Base-by-base conservation (phyloP, 2,329 filamentous ascomycete species). In the Fusarium mangiferae region DNA sequence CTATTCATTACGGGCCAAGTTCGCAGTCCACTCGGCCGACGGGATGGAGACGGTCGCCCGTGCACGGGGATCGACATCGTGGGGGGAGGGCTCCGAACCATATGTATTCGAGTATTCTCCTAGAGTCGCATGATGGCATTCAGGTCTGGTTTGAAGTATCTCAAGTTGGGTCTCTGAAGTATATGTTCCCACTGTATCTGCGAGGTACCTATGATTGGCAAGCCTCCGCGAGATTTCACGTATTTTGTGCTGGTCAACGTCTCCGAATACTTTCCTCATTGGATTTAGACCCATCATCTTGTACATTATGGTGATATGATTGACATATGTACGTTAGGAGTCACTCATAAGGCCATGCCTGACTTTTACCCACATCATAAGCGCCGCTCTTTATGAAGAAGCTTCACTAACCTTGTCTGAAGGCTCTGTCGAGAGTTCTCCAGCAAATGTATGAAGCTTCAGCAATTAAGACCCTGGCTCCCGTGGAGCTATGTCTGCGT, bases 11-110 rank as follows among this genome's bases (percentile, higher is more conserved):
- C 48, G 36, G 61, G 38, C 26, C 44, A 68, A 56, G 41, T 52
- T 45, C 38, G 42, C 44, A 49, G 54, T 68, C 75, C 74, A 67
- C 62, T 77, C 74, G 74, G 75, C 74, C 72, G 74, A 78, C 74
- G 74, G 70, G 62, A 65, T 62, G 45, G 68, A 76, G 57, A 58
- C 70, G 52, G 35, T 36, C 33, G 46, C 20, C 28, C 46, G 38
- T 72, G 68, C 66, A 55, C 46, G 41, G 61, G 45, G 55, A 49
- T 45, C 44, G 57, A 30, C 49, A 63, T 54, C 51, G 58, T 14
- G 57, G 68, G n/a, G 62, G 65, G 39, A 49, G 39, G 56, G 46
- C n/a, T 20, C 33, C 4, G n/a, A 22, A 24, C 24, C 18, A 22
- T 15, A 39, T 51, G 42, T 26, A 56, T 46, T 49, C 33, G 45